Conservation (phyloP, 352 stramenopile species). For the Phytophthora podocarpi region DNA sequence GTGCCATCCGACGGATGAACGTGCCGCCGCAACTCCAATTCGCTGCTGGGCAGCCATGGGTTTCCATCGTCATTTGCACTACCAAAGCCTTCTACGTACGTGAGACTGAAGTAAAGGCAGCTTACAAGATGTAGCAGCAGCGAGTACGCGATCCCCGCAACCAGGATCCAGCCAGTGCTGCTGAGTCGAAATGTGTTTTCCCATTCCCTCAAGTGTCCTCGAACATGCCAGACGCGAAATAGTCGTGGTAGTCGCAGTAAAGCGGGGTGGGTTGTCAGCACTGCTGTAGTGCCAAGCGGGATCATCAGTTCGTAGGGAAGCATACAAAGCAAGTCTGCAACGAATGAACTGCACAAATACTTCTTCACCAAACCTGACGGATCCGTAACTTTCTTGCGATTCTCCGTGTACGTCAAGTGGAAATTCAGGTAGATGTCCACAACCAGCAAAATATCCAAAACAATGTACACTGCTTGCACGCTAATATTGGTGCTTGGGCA, state of each 20-base stretch:
- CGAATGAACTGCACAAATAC: conserved; percentile 32
- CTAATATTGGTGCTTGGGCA: conserved; percentile 2
- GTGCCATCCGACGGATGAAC: not conserved
- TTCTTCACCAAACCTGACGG: conserved; percentile 31
- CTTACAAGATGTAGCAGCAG: conserved; percentile 38
- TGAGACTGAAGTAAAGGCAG: conserved; percentile 42
- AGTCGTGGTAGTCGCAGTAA: conserved; percentile 42
- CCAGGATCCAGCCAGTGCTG: conserved; percentile 7
- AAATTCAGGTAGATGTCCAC: conserved; percentile 58
- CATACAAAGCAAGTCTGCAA: conserved; percentile 45
- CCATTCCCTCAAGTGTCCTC: conserved; percentile 44
- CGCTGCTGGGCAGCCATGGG: conserved; percentile 31
- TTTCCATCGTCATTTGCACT: not conserved
- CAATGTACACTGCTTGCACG: conserved; percentile 23
- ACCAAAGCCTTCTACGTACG: conserved; percentile 42
- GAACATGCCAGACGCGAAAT: conserved; percentile 42
- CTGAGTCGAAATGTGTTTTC: conserved; percentile 24
- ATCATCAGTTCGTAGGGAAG: conserved; percentile 48
- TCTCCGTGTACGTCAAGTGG: conserved; percentile 37
- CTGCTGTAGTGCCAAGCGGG: not conserved
- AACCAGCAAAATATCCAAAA: conserved; percentile 44
- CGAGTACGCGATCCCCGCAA: conserved; percentile 16
- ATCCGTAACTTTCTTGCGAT: conserved; percentile 34
- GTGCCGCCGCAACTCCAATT: conserved; percentile 15
- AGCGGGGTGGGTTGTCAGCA: conserved; percentile 14